Base-by-base conservation (phyloP, 345 rosid genomes). In the Sisymbrium irio region DNA sequence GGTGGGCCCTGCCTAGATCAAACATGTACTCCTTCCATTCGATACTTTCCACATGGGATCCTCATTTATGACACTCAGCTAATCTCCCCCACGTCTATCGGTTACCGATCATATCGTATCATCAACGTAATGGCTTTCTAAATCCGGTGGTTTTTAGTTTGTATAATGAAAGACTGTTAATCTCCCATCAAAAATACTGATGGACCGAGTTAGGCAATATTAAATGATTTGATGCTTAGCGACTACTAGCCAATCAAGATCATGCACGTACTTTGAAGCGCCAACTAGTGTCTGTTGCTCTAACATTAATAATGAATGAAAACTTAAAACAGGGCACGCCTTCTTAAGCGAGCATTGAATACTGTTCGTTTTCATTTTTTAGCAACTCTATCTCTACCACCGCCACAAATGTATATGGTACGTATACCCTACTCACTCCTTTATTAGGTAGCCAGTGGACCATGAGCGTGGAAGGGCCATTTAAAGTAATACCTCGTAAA, bases 201-300 rank as follows among this genome's bases (percentile, higher is more conserved):
- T 56, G 37, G 45, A 37, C 54, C 67, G 47, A 67, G 67, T 66
- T 46, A 49, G 60, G 42, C 73, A 40, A n/a, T 7, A 72, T 30
- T 39, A 39, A 15, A 55, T 59, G 18, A 47, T 50, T 27, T n/a
- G 39, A 60, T 67, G 32, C 6, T 66, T 36, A 13, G 37, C 32
- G 6, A 59, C 56, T 50, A 42, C 17, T 68, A 51, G 40, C 79
- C 64, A 67, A 51, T 68, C n/a, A 44, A 51, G 22, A 51, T 50
- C 63, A 41, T 19, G 20, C 69, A 61, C 64, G 69, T 75, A 60
- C 69, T 63, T 75, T 49, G 45, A 39, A 47, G 51, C 22, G 63
- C 57, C 74, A 68, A 69, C 74, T 75, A 53, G 6, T 33, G 49
- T 75, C 40, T 68, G 79, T 68, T 67, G 57, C 74, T 41, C 63